Base-by-base conservation (phyloP, 225 moss, liverwort and hornwort species). In the Ulota crispa region DNA sequence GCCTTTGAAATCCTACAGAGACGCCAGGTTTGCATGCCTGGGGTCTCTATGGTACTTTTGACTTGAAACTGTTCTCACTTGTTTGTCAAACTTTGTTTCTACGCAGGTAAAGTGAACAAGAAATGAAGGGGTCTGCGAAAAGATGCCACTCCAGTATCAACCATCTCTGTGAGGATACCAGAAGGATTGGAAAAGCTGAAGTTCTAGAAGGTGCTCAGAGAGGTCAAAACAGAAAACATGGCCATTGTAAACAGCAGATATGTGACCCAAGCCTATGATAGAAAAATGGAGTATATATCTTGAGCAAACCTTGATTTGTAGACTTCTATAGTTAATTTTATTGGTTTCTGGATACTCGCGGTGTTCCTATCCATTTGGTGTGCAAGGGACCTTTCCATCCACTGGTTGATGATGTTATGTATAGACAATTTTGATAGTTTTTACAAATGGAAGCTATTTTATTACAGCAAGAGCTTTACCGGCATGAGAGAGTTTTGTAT, bases 51-150 rank as follows among this genome's bases (percentile, higher is more conserved):
- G 24, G 11, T 11, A n/a, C 1, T 18, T 4, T 18, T 60, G 7
- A 62, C 3, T 16, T 5, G 18, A 36, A 4, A 34, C 36, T 52
- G 23, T 47, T 50, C 76, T 87, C 23, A 83, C 73, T 52, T 23
- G 4, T 61, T 26, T 66, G 43, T 72, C 12, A 15, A 23, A 4
- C 4, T 1, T 85, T 60, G 23, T 41, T 65, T 65, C 7, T 71
- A 34, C 24, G 8, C 76, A 88, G 87, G 60, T 9, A 84, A 87
- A 50, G 64, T 1, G 43, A 85, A 62, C 79, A 72, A 85, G 85
- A 87, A 72, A 27, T 87, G 87, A 88, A 53, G 64, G 32, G 59
- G 70, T 5, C 11, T 8, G 9, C 18, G 28, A 61, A 4, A 39
- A 77, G 70, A 41, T 41, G 7, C 45, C 1, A 15, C 50, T 2